Evolutionary conservation across 2,329 filamentous ascomycete genomes (phyloP), one percentile per base, ranked within the genome.

Genomic region (Hypoxylon sp.): DNA sequence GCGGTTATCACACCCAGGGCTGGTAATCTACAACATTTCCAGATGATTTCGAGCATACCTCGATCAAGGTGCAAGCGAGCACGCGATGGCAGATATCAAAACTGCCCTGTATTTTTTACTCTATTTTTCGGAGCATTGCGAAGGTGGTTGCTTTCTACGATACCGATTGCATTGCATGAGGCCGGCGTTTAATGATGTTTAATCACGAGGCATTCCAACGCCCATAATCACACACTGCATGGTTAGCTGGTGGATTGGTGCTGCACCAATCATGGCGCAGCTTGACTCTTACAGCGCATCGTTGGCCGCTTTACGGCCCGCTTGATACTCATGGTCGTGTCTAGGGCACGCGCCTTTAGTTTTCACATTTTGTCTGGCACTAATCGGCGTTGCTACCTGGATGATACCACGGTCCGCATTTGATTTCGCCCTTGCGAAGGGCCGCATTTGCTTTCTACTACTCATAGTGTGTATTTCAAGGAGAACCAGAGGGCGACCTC

Each of bases 1-100:
- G 89, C 77, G 93, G 94, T 75, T 97, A 96, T 81, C 91, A 97
- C 78, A 87, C 90, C 70, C 92, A 93, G 79, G 93, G 93, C 75
- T 97, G 93, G 93, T 97, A 88, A 77, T 66, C 9, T 43, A 19
- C 17, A 11, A 11, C 17, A 21, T 46, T 56, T 46, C 7, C 50
- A 19, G 48, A 57, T 41, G 65, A 68, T 65, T 55, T 41, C 57
- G 36, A 52, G 57, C 51, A 65, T 60, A 69, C 51, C 36, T 60
- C 60, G 38, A 55, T 60, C 59, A 66, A 62, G 60, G 52, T 61
- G 69, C 58, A 38, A 23, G 19, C 56, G 49, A 53, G 61, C 70
- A 64, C 67, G 71, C 56, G 58, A 64, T 23, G 67, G 71, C 72
- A 71, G 71, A 55, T 48, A 30, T 59, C 23, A n/a, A 43, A 46